Conservation (phyloP, 805 yeast genomes). For the Tetrapisispora arboricola region DNA sequence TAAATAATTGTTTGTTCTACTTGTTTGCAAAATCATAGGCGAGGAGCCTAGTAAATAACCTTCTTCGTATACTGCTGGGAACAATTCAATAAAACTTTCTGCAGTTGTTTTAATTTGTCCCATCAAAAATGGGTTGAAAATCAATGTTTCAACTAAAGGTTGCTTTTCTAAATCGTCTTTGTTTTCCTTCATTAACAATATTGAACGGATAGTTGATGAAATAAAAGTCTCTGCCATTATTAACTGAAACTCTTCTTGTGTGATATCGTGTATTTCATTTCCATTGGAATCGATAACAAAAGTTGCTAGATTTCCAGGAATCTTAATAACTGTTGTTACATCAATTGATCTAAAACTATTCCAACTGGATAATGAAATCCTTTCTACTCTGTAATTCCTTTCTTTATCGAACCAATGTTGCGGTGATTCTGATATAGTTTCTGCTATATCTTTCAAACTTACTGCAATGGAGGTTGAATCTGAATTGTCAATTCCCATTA, state of each 20-base stretch:
- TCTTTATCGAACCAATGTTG: constrained; percentile 72
- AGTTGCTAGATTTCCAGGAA: constrained; percentile 61
- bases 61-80: constrained; percentile 18
- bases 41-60: constrained; percentile 20
- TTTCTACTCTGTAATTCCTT: constrained; percentile 54
- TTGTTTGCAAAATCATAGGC: constrained; percentile 13
- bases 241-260: constrained; percentile 38
- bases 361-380: constrained; percentile 54
- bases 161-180: constrained; percentile 58
- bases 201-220: constrained; percentile 58
- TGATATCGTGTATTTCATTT: constrained; percentile 13
- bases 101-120: constrained; percentile 20
- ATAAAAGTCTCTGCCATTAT: constrained; percentile 43
- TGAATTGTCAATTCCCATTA: constrained; percentile 63
- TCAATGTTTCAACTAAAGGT: constrained; percentile 69
- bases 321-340: constrained; percentile 54
- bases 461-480: constrained; percentile 70
- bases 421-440: constrained; percentile 43
- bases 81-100: constrained; percentile 17
- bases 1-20: constrained; percentile 20
- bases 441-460: constrained; percentile 53
- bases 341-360: constrained; percentile 51
- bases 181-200: constrained; percentile 29
- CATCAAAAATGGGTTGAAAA: constrained; percentile 56
- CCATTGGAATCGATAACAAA: constrained; percentile 19